Base-by-base conservation (phyloP, 2,329 filamentous ascomycete genomes). In the Cordyceps pruinosa region DNA sequence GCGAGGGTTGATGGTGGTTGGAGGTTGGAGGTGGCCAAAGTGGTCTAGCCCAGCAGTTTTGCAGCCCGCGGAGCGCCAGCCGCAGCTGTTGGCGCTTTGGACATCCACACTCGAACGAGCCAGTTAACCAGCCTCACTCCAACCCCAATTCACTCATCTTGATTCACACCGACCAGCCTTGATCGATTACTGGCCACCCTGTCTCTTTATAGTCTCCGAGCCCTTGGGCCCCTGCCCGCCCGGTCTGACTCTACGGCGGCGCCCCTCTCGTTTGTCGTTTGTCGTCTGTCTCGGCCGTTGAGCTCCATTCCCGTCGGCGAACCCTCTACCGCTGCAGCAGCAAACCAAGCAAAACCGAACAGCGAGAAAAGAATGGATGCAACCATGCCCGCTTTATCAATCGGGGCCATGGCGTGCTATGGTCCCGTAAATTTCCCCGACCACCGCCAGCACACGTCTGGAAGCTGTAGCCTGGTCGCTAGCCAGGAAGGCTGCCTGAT, bases 191-290 rank as follows among this genome's bases (percentile, higher is more conserved):
- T 46, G 32, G 32, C 52, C 32, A 30, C 12, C 21, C 13, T 21
- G 7, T 2, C 17, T 46, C 15, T 37, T n/a, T n/a, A n/a, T 47
- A 55, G 23, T 35, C 30, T 47, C 30, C 32, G 42, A 32, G 51
- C 41, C n/a, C 39, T 41, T 48, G 5, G 10, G n/a, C 2, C 37
- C 51, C 41, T 28, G 21, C 17, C 30, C 19, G 42, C n/a, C 26
- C 52, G 42, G 52, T 55, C 32, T 55, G 52, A 55, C 52, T 55
- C 52, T 45, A 55, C 42, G 32, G 19, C 17, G 21, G 12, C 6
- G 30, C 30, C 21, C 39, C 3, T 17, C 39, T 25, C 39, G 21
- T 25, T 10, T 42, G 21, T 17, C 19, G 4, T 41, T 7, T 15
- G 17, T 37, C n/a, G 6, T 4, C 15, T 9, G 32, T 15, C 32